Evolutionary conservation across 2,329 filamentous ascomycete species (phyloP).

Genomic region (Aspergillus transmontanensis): DNA sequence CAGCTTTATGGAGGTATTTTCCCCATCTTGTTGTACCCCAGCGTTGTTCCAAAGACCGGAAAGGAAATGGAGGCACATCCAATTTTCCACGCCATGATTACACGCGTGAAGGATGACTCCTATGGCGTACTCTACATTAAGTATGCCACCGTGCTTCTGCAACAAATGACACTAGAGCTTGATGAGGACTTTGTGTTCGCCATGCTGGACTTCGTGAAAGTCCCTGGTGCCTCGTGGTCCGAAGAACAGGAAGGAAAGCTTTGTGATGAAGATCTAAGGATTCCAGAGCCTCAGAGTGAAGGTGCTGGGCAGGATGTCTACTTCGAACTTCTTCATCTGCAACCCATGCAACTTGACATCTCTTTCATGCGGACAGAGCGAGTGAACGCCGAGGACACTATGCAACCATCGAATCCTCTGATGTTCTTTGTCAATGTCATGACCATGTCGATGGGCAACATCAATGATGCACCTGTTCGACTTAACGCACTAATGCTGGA

Average conservation of each 20-base stretch:
- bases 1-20: conserved; percentile 98
- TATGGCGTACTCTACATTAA: conserved; percentile 99
- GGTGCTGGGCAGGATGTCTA: conserved; percentile 92
- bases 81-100: conserved; percentile 88
- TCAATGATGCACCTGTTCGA: conserved; percentile 94
- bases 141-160: conserved; percentile 88
- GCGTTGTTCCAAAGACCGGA: conserved; percentile 94
- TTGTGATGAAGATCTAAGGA: conserved; percentile 85
- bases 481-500: conserved; percentile 93
- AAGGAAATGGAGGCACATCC: conserved; percentile 96
- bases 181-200: conserved; percentile 99
- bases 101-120: conserved; percentile 94
- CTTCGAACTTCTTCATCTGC: conserved; percentile 94
- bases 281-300: conserved; percentile 85
- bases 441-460: conserved; percentile 98
- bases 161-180: conserved; percentile 97
- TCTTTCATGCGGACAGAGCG: conserved; percentile 97
- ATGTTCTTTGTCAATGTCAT: conserved; percentile 99
- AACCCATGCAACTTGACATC: conserved; percentile 96
- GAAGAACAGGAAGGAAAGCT: conserved; percentile 81
- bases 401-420: conserved; percentile 85
- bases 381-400: conserved; percentile 93
- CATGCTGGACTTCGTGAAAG: conserved; percentile 89
- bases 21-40: conserved; percentile 94
- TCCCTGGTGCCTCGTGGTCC: conserved; percentile 85